phyloP scores from a whole-genome alignment of 495 filamentous ascomycete species.

The Trichoderma parareesei region DNA sequence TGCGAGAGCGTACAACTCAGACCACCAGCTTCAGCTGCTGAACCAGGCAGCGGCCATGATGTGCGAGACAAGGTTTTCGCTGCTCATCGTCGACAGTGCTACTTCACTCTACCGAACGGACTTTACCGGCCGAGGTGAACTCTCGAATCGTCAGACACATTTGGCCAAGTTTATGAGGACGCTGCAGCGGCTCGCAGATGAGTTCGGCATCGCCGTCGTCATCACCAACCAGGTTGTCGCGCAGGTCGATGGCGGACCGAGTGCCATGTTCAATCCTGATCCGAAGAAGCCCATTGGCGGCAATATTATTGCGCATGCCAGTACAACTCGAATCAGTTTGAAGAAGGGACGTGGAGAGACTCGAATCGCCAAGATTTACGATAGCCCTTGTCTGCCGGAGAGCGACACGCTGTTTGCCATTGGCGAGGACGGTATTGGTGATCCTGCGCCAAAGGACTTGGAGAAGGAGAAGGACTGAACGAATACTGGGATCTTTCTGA shows the following conservation, averaged over 20 bases:
- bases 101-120: constrained; percentile 94
- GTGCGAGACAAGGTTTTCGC: constrained; percentile 95
- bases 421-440: constrained; percentile 91
- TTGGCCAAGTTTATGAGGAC: constrained; percentile 96
- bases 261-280: constrained; percentile 97
- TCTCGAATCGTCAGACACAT: constrained; percentile 83
- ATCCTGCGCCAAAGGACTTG: constrained; percentile 90
- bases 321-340: constrained; percentile 79
- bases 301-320: constrained; percentile 97
- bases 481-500: not conserved
- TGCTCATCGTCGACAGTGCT: constrained; percentile 90
- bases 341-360: constrained; percentile 96
- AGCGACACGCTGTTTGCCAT: constrained; percentile 96
- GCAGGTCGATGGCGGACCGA: constrained; percentile 92
- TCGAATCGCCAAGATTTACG: constrained; percentile 96
- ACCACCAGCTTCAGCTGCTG: constrained; percentile 89
- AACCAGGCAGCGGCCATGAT: constrained; percentile 97
- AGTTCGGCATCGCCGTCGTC: constrained; percentile 96
- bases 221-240: constrained; percentile 99
- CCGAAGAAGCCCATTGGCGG: constrained; percentile 98
- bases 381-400: constrained; percentile 93
- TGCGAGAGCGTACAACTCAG: constrained; percentile 94
- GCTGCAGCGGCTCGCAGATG: constrained; percentile 87
- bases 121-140: constrained; percentile 87
- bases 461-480: constrained; percentile 51